Base-by-base conservation (phyloP, 2,329 filamentous ascomycete genomes). In the Parascedosporium putredinis region DNA sequence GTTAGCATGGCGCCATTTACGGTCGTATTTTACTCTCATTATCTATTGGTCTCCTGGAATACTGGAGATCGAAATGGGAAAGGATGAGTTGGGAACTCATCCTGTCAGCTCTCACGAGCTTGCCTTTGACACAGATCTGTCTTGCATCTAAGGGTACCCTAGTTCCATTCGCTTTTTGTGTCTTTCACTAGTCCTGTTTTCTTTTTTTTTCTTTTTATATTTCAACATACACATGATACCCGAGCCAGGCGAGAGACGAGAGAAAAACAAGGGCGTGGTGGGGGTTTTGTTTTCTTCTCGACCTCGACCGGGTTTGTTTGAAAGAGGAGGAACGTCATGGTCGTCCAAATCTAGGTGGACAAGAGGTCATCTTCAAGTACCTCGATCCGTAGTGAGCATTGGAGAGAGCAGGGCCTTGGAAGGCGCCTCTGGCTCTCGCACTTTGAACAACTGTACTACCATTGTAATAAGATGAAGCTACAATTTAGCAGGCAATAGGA, bases 381-480 rank as follows among this genome's bases (percentile, higher is more conserved):
- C n/a, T n/a, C n/a, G n/a, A n/a, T n/a, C n/a, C n/a, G n/a, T n/a
- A n/a, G n/a, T n/a, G n/a, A n/a, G n/a, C n/a, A n/a, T n/a, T n/a
- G 20, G 42, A 23, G 24, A 25, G 24, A 25, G 42, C n/a, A 5
- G 33, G 33, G 22, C 24, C 14, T 18, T 16, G 42, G 45, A 40
- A 27, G 8, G 42, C 24, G 20, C 24, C 42, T 47, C 46, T 38
- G 49, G 43, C 48, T 36, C 47, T 25, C 33, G 24, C 10, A 16
- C 22, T 50, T 40, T 45, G 23, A 20, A 46, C n/a, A 43, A 18
- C 31, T 54, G 52, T 54, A 54, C 49, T 50, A 52, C 50, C 45
- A 52, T 38, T 34, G 45, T 45, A 49, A 49, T 51, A 51, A 49
- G 25, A 42, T 20, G 20, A 42, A 20, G 34, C 6, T n/a, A n/a